These are phyloP conservation scores for Apiospora rasikravindrae DNA, from an alignment of 2,329 filamentous ascomycete genomes.

Conservation along the genomic window DNA sequence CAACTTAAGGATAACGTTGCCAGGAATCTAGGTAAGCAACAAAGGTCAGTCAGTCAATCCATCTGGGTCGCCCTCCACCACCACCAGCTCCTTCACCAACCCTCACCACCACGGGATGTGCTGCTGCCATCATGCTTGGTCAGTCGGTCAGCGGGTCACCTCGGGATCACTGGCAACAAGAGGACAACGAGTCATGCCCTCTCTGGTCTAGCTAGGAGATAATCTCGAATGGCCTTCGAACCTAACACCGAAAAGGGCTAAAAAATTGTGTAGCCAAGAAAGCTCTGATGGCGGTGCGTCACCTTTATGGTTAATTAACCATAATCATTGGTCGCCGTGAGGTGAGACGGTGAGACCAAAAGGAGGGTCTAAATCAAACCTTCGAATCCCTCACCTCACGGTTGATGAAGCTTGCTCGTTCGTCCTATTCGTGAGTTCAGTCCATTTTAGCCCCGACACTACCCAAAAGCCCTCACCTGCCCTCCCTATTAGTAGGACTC, in stretches of 20 bases:
- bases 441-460: slow-evolving; percentile 16
- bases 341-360: slow-evolving; percentile 14
- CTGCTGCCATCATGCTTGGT: not conserved
- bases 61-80: not conserved
- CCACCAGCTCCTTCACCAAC: not conserved
- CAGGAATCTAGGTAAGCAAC: not conserved
- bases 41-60: not conserved
- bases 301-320: slow-evolving; percentile 17
- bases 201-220: slow-evolving; percentile 12
- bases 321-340: slow-evolving; percentile 13
- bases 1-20: not conserved
- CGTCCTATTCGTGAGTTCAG: slow-evolving; percentile 8
- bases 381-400: slow-evolving; percentile 16
- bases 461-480: not conserved
- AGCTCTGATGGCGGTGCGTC: slow-evolving; percentile 10
- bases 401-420: slow-evolving; percentile 1
- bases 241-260: slow-evolving; percentile 32
- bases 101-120: no score
- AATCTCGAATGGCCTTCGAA: slow-evolving; percentile 23
- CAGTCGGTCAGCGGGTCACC: not conserved
- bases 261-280: slow-evolving; percentile 15
- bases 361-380: slow-evolving; percentile 18
- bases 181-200: slow-evolving; percentile 1
- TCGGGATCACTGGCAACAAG: not conserved
- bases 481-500: not conserved